Evolutionary conservation across 2,329 filamentous ascomycete genomes (phyloP), one percentile per base, ranked within the genome.

Genomic region (Xylariaceae sp.): DNA sequence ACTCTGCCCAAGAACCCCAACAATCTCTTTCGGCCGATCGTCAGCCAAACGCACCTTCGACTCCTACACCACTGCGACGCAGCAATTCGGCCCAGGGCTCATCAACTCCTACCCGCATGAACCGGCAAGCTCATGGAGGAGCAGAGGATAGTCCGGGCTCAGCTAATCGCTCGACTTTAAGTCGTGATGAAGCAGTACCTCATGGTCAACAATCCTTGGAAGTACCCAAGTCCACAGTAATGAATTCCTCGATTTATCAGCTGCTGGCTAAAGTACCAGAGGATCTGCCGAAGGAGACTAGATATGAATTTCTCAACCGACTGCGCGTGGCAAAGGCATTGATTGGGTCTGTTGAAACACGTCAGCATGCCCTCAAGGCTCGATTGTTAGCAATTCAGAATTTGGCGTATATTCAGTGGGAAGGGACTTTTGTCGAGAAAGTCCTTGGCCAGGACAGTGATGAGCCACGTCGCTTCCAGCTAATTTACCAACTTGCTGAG

Each of bases 401-500:
- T 58, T 67, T 98, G 51, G 88, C 90, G 2, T 96, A 95, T 63
- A 88, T 97, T 44, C 85, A 94, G 55, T 76, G 78, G 2, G 94
- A 98, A 59, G 70, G 77, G 4, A 80, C 82, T n/a, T 95, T 98
- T 58, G 75, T 90, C 36, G 85, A 92, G 52, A 92, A 88, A 64
- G 80, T 96, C 34, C 76, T 95, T 41, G 87, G 88, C 53, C 85
- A 91, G 55, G 94, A 98, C 61, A 80, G 82, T 29, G 92, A 97
- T 59, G 89, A 95, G 65, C 90, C 91, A 2, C 84, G 91, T 49
- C 82, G 88, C 41, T 85, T 90, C 52, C 93, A 98, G 65, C 75
- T 98, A 20, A 85, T 89, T 3, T 94, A 94, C 60, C 94, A 98
- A 66, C 79, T 98, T 29, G 88, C 88, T 16, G 92, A 97, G 64